phyloP scores from a whole-genome alignment of 2,329 filamentous ascomycete species.

The Madurella fahalii region DNA sequence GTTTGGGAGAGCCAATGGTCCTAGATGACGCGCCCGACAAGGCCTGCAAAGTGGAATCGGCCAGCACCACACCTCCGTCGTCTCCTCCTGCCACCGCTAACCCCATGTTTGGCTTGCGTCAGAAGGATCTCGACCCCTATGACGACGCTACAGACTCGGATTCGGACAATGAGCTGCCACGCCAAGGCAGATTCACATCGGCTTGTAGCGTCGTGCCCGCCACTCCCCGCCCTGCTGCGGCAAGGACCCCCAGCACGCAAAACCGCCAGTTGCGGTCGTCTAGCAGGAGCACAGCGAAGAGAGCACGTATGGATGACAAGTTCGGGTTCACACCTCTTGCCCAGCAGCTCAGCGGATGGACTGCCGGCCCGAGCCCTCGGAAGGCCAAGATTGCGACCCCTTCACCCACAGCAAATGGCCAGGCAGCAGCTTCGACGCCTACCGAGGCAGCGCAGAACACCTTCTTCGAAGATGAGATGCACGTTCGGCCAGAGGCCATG shows the following conservation, averaged over 20 bases:
- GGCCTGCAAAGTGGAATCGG: not conserved
- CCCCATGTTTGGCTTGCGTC: conserved; percentile 42
- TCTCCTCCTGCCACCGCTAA: conserved; percentile 28
- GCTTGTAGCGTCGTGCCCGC: conserved; percentile 33
- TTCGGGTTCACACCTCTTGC: conserved; percentile 62
- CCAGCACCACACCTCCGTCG: conserved; percentile 29
- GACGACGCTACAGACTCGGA: conserved; percentile 44
- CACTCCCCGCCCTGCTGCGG: conserved; percentile 40
- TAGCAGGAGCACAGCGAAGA: conserved; percentile 30
- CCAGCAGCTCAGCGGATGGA: conserved; percentile 59
- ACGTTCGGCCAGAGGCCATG: conserved; percentile 29
- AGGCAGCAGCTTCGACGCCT: conserved; percentile 23
- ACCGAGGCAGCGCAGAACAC: conserved; percentile 39
- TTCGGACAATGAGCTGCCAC: conserved; percentile 49
- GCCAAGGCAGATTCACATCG: conserved; percentile 27
- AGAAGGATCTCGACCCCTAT: conserved; percentile 45
- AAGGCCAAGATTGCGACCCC: conserved; percentile 34
- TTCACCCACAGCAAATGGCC: conserved; percentile 19
- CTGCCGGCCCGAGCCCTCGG: conserved; percentile 50
- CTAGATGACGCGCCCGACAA: conserved; percentile 16
- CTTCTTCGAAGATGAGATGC: conserved; percentile 63
- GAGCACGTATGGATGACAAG: conserved; percentile 13
- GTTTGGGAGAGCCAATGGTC: conserved; percentile 8
- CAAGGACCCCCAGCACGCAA: conserved; percentile 12
- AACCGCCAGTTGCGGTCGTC: conserved; percentile 6